Evolutionary conservation across 2,329 filamentous ascomycete species (phyloP).

Genomic region (Ploettnerulaceae sp.): DNA sequence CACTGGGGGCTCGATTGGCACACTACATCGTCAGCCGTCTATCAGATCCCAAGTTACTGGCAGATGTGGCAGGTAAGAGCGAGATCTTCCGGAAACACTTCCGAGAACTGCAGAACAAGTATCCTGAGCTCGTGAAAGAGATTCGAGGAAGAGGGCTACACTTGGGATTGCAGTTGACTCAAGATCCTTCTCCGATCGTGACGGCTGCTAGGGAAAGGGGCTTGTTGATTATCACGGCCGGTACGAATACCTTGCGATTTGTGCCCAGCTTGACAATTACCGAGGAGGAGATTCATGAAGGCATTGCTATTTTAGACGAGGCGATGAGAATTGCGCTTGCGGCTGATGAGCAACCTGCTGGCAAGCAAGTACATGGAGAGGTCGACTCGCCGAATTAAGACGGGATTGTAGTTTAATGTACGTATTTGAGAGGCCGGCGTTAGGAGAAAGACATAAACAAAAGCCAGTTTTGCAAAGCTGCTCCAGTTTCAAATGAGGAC

Average conservation of each 20-base stretch:
- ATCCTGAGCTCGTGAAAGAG: constrained; percentile 70
- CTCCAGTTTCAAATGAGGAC: too few species aligned
- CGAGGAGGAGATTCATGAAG: constrained; percentile 73
- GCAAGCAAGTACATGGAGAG: constrained; percentile 24
- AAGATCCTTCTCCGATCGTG: constrained; percentile 69
- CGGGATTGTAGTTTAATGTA: background rate
- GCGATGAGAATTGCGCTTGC: constrained; percentile 41
- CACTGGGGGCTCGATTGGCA: constrained; percentile 64
- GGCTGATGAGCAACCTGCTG: constrained; percentile 15
- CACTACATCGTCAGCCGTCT: constrained; percentile 81
- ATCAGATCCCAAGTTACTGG: constrained; percentile 64
- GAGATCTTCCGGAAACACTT: constrained; percentile 55
- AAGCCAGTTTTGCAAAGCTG: too few species aligned
- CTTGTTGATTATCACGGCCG: constrained; percentile 84
- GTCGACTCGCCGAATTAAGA: constrained; percentile 29
- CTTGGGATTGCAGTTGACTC: constrained; percentile 75
- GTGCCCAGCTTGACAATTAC: constrained; percentile 82
- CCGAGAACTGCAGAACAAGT: constrained; percentile 50
- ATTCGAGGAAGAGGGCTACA: constrained; percentile 81
- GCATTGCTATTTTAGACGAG: constrained; percentile 69
- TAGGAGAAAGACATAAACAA: constrained; percentile 4
- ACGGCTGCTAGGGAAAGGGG: constrained; percentile 84
- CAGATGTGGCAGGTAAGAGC: constrained; percentile 64
- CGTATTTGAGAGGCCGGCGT: background rate
- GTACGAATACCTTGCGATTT: constrained; percentile 86